Conservation (phyloP, 192 early-diverging fungal species). For the Linnemannia exigua region DNA sequence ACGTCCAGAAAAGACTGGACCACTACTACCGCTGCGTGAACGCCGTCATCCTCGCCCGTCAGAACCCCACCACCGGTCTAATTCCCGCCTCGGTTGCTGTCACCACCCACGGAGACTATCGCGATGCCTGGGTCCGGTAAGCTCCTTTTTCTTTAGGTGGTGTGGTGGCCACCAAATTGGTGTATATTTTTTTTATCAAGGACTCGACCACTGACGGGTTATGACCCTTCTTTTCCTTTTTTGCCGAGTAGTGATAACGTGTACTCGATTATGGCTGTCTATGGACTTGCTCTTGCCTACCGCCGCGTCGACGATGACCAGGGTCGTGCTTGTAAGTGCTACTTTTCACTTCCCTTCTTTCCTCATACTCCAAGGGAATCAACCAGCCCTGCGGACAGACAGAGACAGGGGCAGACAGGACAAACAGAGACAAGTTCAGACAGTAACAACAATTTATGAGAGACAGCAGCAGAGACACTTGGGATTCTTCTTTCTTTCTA, state of each 20-base stretch:
- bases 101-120: slow-evolving; percentile 88
- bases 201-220: neutral
- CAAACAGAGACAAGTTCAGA: neutral
- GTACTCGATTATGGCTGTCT: slow-evolving; percentile 88
- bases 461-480: slow-evolving; percentile 6
- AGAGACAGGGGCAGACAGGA: neutral
- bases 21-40: slow-evolving; percentile 82
- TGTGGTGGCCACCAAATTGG: neutral
- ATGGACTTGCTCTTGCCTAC: slow-evolving; percentile 87
- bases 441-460: neutral
- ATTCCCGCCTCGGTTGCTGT: slow-evolving; percentile 91
- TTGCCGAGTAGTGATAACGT: slow-evolving; percentile 83
- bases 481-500: neutral
- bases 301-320: slow-evolving; percentile 86
- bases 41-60: slow-evolving; percentile 81
- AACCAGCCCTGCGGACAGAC: neutral
- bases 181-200: neutral
- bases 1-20: slow-evolving; percentile 70
- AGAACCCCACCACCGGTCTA: slow-evolving; percentile 86
- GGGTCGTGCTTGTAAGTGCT: slow-evolving; percentile 81
- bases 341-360: neutral
- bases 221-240: neutral
- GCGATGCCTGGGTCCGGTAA: slow-evolving; percentile 92
- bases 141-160: slow-evolving; percentile 16
- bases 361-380: neutral